These are phyloP conservation scores for Phoenix dactylifera DNA, from an alignment of 176 grass and related monocot species.

Conservation along the genomic window DNA sequence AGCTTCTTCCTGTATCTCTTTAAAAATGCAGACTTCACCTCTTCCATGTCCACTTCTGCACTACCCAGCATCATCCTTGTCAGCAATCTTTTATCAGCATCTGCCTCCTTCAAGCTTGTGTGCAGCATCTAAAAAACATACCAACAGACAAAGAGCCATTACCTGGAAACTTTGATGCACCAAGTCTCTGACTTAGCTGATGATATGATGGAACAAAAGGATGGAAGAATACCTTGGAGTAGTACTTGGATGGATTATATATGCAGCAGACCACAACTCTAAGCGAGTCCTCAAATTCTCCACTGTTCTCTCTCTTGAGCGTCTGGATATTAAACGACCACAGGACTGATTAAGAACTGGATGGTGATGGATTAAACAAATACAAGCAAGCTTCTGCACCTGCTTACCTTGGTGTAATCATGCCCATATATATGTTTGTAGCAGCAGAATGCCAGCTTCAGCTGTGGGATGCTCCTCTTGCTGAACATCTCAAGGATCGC, in stretches of 20 bases:
- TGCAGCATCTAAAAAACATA: constrained; percentile 47
- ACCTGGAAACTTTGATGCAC: constrained; percentile 7
- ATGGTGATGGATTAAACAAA: no score
- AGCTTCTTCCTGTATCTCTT: constrained; percentile 45
- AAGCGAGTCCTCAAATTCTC: constrained; percentile 65
- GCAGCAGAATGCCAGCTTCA: constrained; percentile 70
- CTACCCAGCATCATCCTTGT: constrained; percentile 68
- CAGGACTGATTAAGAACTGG: no score
- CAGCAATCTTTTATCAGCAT: constrained; percentile 32
- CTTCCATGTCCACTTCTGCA: constrained; percentile 45
- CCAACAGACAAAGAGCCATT: constrained; percentile 15
- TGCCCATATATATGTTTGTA: constrained; percentile 91
- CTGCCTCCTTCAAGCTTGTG: constrained; percentile 28
- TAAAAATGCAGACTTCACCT: constrained; percentile 55
- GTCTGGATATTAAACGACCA: constrained; percentile 19
- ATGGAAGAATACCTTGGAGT: constrained; percentile 55
- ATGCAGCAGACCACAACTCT: constrained; percentile 70
- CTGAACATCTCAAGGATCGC: constrained; percentile 81
- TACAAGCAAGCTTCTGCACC: not conserved
- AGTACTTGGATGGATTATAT: constrained; percentile 70
- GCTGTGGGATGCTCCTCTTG: constrained; percentile 93
- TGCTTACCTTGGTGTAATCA: constrained; percentile 72
- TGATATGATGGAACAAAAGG: not conserved
- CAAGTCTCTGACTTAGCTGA: not conserved
- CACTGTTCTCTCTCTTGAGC: constrained; percentile 36